Evolutionary conservation across 1,139 yeast species (phyloP), one percentile per base, ranked within the genome.

Genomic region (Hansenula sp.): DNA sequence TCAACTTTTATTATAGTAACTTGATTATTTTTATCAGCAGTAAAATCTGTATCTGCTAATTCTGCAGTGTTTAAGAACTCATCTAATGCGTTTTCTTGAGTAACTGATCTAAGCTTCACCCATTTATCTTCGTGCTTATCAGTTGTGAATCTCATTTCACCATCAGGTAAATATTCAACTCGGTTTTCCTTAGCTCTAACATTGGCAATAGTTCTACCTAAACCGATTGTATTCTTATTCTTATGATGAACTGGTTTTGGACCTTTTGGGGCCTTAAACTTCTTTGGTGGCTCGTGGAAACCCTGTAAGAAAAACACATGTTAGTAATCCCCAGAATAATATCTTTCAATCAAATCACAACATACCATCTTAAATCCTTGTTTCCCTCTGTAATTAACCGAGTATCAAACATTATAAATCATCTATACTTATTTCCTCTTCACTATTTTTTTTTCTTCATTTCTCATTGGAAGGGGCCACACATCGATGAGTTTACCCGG

Each of bases 21-120:
- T 55, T 84, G 88, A 40, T 84, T 80, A 43, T 80, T 76, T 56
- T 84, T 80, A 51, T 90, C 97, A 4, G 98, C 96, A 7, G 96
- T 82, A 64, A 94, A 92, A 68, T 92, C 98, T 17, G 94, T 89
- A 59, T 89, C 96, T 2, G 97, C 97, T 48, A 94, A 73, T 61
- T 87, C 95, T 1, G 98, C 98, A 11, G 97, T 90, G 57, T 80
- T 84, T 57, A 94, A 75, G 63, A 94, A 90, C 65, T 92, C 98
- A 63, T 94, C 98, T 50, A 94, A 68, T 1, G 97, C 83, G 52
- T 86, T 79, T 62, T 94, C 97, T 56, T 94, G 97, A 0, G 98
- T 92, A 21, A 92, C 95, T 9, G 97, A 88, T 59, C 94, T 76
- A 55, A 92, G 68, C 55, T 89, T 88, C 40, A 86, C 95, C 95